These are phyloP conservation scores for Gracilariopsis chorda DNA, from an alignment of 23 red algal species.

Conservation along the genomic window DNA sequence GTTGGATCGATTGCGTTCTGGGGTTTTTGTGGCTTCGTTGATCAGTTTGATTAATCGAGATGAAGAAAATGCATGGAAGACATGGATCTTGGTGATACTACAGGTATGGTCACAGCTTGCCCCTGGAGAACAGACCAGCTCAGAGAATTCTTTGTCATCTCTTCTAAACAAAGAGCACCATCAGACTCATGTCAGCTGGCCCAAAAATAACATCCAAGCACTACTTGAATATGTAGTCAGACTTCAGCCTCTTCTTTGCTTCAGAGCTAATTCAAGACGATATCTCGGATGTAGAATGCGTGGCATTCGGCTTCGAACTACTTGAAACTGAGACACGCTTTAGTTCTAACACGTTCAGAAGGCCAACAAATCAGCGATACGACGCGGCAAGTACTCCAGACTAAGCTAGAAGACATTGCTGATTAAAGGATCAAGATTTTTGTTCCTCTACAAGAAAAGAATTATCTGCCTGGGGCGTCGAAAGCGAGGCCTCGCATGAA, in stretches of 20 bases:
- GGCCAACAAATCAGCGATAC: not conserved
- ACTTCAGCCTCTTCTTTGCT: conserved; percentile 23
- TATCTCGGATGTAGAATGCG: conserved; percentile 79
- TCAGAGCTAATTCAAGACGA: conserved; percentile 51
- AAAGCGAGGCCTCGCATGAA: conserved; percentile 40
- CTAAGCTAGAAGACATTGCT: conserved; percentile 68
- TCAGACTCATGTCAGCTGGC: conserved; percentile 59
- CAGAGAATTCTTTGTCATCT: conserved; percentile 44
- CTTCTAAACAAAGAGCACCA: conserved; percentile 82
- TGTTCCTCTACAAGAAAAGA: conserved; percentile 67
- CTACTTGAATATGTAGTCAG: conserved; percentile 55
- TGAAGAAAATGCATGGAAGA: conserved; percentile 21
- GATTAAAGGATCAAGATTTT: conserved; percentile 74
- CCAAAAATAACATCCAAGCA: conserved; percentile 66
- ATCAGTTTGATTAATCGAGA: conserved; percentile 63
- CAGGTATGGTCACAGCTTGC: conserved; percentile 51
- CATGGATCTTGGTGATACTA: conserved; percentile 63
- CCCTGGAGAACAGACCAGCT: conserved; percentile 6
- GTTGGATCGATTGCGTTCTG: not conserved
- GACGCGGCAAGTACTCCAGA: not conserved
- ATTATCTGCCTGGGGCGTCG: conserved; percentile 69
- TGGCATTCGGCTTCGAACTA: conserved; percentile 69
- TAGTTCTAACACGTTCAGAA: not conserved
- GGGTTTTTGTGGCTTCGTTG: conserved; percentile 40
- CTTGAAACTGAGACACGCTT: conserved; percentile 44